phyloP scores from a whole-genome alignment of 169 alveolate genomes.

The Eimeria nieschulzi region DNA sequence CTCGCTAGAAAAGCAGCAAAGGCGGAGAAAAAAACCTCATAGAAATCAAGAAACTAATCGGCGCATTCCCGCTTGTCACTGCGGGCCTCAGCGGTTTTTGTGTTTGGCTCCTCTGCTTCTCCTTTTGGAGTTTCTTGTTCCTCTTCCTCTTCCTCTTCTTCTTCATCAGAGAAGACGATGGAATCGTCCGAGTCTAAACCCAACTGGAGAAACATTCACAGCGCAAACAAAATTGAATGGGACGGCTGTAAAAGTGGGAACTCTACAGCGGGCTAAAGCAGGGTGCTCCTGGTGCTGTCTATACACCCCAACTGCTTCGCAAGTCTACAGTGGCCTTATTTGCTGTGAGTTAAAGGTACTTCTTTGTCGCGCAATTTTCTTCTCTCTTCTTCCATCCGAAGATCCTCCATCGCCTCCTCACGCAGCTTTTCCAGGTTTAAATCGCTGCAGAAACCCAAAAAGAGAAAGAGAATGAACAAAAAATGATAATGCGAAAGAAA shows the following conservation, averaged over 20 bases:
- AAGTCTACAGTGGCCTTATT: background rate
- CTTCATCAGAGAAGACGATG: slow-evolving; percentile 67
- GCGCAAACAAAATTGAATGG: too few species aligned
- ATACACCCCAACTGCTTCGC: background rate
- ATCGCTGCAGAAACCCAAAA: background rate
- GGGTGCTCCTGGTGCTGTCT: background rate
- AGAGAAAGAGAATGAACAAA: too few species aligned
- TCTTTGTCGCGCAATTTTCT: slow-evolving; percentile 77
- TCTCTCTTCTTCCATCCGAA: slow-evolving; percentile 80
- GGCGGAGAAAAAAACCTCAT: too few species aligned
- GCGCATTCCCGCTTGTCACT: slow-evolving; percentile 17
- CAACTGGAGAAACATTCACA: slow-evolving; percentile 8
- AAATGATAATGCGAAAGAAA: background rate
- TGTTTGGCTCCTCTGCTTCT: background rate
- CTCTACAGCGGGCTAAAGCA: too few species aligned
- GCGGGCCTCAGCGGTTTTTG: background rate
- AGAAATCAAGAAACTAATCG: background rate
- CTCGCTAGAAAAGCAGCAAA: too few species aligned
- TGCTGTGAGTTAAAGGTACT: slow-evolving; percentile 26
- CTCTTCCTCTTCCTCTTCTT: slow-evolving; percentile 21
- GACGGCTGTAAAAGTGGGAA: too few species aligned
- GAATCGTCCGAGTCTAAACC: slow-evolving; percentile 66
- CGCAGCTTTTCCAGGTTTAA: slow-evolving; percentile 76
- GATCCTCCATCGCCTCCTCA: slow-evolving; percentile 78
- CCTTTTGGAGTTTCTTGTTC: slow-evolving; percentile 21